These are phyloP conservation scores for Rhynchosporium agropyri DNA, from an alignment of 2,329 filamentous ascomycete species.

Conservation along the genomic window DNA sequence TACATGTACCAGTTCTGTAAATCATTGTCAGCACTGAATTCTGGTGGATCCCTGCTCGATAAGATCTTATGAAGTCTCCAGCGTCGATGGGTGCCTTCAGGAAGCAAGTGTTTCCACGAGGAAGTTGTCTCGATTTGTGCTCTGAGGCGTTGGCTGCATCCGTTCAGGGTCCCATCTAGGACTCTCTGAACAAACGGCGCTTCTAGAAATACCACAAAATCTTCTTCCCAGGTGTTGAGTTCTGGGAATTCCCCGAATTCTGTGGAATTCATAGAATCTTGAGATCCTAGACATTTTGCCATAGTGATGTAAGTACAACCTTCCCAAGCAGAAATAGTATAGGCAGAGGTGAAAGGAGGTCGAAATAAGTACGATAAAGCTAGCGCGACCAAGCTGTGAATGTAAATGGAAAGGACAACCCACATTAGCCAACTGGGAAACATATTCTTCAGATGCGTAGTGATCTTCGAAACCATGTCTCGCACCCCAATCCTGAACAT, in stretches of 20 bases:
- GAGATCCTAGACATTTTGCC: background rate
- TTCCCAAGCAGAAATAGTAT: background rate
- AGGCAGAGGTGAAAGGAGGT: background rate
- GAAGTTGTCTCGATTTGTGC: background rate
- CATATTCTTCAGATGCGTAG: constrained; percentile 71
- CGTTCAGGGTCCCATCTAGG: background rate
- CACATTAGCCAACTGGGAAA: constrained; percentile 66
- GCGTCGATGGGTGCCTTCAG: background rate
- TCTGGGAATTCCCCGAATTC: no score
- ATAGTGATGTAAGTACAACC: background rate
- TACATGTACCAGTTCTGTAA: constrained; percentile 99
- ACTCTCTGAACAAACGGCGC: background rate
- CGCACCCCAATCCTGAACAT: constrained; percentile 43
- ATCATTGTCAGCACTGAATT: constrained; percentile 28
- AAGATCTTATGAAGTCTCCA: constrained; percentile 4
- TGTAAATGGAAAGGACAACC: constrained; percentile 42
- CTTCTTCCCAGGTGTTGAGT: background rate
- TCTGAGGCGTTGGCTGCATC: background rate
- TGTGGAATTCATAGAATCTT: no score
- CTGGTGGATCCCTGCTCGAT: constrained; percentile 6
- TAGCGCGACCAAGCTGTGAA: background rate
- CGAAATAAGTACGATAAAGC: background rate
- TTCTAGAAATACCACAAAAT: background rate
- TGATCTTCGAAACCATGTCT: constrained; percentile 75
- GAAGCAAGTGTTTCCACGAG: background rate